Evolutionary conservation across 2,329 filamentous ascomycete species (phyloP), one percentile per base, ranked within the genome.

Genomic region (Rhynchosporium agropyri): DNA sequence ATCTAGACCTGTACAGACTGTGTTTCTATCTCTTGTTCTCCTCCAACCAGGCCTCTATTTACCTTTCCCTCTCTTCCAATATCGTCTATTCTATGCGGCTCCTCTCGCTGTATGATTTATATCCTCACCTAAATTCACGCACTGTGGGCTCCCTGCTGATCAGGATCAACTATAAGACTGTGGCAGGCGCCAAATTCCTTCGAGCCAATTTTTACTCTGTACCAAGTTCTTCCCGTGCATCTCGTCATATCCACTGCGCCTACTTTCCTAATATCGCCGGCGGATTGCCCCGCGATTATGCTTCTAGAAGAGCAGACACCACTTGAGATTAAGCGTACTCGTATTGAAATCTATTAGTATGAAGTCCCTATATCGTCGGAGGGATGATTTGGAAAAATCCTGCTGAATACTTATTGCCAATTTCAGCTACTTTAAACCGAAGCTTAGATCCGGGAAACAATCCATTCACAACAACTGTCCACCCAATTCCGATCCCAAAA

Each of bases 341-440:
- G 56, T 28, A 45, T 58, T 36, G 43, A 45, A 33, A 58, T 58
- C 31, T 58, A 4, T 49, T 58, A 45, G 33, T 20, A 45, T 50
- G 20, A 36, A 12, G 55, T 40, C 31, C 53, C 26, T 26, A 29
- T 12, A 3, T 4, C 36, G 8, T 7, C 31, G n/a, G 9, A 15
- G 2, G 3, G 50, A 13, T 54, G 29, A 4, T 31, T 31, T 28
- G n/a, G 36, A 36, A 38, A n/a, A 31, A 4, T 3, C 8, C 13
- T 31, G n/a, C 33, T 38, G 33, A 36, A 4, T n/a, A n/a, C 8
- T 33, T 31, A 10, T 15, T 31, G 7, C 43, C 8, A 20, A 29
- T n/a, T 49, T 12, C 4, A 58, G 56, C 36, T 58, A 58, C 33
- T 58, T 49, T 45, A 58, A 48, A 20, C 56, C 45, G 5, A 48